phyloP scores from a whole-genome alignment of 352 stramenopile species.

The Phytopythium mirpurense region DNA sequence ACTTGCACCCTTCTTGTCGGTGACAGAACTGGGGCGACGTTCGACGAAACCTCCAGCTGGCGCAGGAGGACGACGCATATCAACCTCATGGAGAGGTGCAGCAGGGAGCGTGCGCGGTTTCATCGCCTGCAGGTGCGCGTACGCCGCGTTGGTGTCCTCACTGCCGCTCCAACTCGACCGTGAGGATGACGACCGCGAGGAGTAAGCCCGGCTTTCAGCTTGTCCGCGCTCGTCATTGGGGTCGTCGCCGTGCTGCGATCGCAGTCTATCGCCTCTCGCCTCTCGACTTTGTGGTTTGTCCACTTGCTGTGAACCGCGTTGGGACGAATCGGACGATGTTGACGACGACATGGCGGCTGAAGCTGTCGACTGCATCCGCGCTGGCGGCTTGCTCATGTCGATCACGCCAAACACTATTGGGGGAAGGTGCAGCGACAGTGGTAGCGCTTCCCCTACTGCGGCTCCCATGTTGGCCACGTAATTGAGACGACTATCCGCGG shows the following conservation, averaged over 20 bases:
- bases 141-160: conserved; percentile 1
- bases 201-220: not conserved
- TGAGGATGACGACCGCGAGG: not conserved
- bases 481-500: conserved; percentile 35
- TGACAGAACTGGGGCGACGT: not conserved
- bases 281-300: not conserved
- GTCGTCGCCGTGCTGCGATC: not conserved
- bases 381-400: conserved; percentile 35
- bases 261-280: not conserved
- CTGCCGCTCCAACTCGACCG: conserved; percentile 5
- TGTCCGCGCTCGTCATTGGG: not conserved
- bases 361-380: conserved; percentile 15
- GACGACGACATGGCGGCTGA: not conserved
- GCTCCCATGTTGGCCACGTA: conserved; percentile 49
- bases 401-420: conserved; percentile 20
- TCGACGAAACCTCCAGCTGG: not conserved
- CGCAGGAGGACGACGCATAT: conserved; percentile 2
- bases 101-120: not conserved
- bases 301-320: not conserved
- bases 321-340: not conserved
- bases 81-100: not conserved
- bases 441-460: conserved; percentile 28
- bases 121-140: not conserved
- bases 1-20: not conserved
- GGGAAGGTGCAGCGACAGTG: conserved; percentile 39